A percentile compares a stretch with the other conserved stretches of the same genome.
These are phyloP conservation scores for Aegle marmelos DNA, from an alignment of 345 rosid genomes.

Conservation along the genomic window DNA sequence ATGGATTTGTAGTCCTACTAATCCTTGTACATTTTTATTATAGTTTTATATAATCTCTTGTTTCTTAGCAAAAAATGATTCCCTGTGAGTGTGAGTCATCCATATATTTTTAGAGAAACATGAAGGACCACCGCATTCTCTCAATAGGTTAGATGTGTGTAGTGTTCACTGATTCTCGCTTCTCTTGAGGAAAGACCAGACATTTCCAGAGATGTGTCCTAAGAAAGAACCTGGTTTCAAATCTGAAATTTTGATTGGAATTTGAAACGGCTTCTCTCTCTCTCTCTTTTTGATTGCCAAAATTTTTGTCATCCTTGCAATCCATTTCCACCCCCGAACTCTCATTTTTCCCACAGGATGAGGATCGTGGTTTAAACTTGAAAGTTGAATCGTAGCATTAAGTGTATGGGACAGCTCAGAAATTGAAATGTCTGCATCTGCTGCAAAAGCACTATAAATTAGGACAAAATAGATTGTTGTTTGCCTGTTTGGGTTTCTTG, in stretches of 20 bases:
- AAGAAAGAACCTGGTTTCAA: neutral
- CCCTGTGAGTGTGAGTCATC: no score
- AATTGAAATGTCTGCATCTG: constrained; percentile 27
- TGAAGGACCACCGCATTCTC: neutral
- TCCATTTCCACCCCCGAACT: neutral
- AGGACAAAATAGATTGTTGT: constrained; percentile 6
- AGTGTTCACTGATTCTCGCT: neutral
- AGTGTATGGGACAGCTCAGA: neutral
- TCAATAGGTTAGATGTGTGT: neutral
- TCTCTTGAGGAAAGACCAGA: neutral
- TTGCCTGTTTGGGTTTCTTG: neutral
- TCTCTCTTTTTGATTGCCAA: neutral
- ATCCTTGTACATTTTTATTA: no score
- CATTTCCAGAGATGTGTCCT: neutral
- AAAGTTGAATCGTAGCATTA: neutral
- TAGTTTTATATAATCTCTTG: no score
- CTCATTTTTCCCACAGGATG: neutral
- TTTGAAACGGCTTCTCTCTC: neutral
- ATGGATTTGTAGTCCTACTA: no score
- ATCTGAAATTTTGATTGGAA: constrained; percentile 4
- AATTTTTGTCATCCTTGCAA: neutral
- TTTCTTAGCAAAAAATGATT: no score
- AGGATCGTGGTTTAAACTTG: constrained; percentile 8
- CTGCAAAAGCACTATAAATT: constrained; percentile 15
- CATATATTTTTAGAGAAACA: neutral